Percentiles rank a stretch among this genome's conserved stretches.
These are phyloP conservation scores for Tetratostichococcus sp. DNA, from an alignment of 139 green algal genomes.

Conservation along the genomic window DNA sequence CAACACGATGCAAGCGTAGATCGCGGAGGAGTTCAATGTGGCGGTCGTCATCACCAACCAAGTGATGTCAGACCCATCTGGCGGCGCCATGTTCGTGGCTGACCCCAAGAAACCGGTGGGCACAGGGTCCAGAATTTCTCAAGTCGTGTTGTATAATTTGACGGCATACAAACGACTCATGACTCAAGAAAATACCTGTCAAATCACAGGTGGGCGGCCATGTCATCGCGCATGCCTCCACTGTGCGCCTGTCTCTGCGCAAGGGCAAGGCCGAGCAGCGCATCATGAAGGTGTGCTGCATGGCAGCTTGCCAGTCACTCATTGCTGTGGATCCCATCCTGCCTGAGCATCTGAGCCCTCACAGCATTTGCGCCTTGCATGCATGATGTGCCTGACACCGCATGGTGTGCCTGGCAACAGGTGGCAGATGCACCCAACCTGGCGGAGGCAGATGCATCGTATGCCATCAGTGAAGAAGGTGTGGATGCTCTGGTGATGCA, in stretches of 20 bases:
- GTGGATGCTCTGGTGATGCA: not conserved
- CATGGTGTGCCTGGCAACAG: not conserved
- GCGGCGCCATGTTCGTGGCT: slow-evolving; percentile 74
- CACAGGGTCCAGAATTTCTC: too few relatives aligned
- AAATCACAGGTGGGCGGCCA: slow-evolving; percentile 38
- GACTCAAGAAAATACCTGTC: too few relatives aligned
- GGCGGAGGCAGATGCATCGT: slow-evolving; percentile 70
- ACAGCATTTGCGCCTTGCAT: too few relatives aligned
- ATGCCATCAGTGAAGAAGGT: slow-evolving; percentile 38
- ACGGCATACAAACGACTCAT: too few relatives aligned
- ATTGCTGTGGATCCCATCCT: too few relatives aligned
- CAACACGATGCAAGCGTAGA: slow-evolving; percentile 29
- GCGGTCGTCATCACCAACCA: slow-evolving; percentile 91
- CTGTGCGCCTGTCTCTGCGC: slow-evolving; percentile 52
- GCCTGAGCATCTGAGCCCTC: too few relatives aligned
- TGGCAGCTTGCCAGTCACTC: too few relatives aligned
- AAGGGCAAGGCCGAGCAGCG: slow-evolving; percentile 91
- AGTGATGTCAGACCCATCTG: slow-evolving; percentile 67
- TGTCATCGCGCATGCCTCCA: slow-evolving; percentile 81
- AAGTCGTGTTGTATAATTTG: too few relatives aligned
- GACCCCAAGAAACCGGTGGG: slow-evolving; percentile 77
- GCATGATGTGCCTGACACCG: too few relatives aligned
- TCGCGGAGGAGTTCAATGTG: slow-evolving; percentile 87
- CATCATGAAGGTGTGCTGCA: slow-evolving; percentile 63
- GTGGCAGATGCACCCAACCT: slow-evolving; percentile 43